Percentiles rank a stretch among this genome's conserved stretches.
Evolutionary conservation across 2,329 filamentous ascomycete genomes (phyloP).

Genomic region (Ceratocystis lukuohia): DNA sequence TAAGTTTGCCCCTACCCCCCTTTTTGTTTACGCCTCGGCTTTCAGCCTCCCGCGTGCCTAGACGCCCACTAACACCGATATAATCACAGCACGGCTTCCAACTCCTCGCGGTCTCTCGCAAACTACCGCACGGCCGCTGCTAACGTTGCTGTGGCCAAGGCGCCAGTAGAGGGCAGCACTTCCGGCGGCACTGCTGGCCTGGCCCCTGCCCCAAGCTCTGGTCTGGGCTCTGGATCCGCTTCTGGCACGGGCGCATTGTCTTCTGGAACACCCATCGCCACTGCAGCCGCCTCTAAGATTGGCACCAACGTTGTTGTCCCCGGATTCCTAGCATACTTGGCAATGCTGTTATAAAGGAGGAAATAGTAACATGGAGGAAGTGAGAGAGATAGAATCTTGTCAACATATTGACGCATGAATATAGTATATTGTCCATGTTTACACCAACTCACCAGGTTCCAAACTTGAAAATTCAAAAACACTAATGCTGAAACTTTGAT

Average conservation of each 20-base stretch:
- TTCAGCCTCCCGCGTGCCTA: not conserved
- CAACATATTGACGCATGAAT: not conserved
- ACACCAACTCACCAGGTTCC: not conserved
- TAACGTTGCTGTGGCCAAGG: slow-evolving; percentile 24
- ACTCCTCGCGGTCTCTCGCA: slow-evolving; percentile 38
- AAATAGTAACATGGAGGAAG: not conserved
- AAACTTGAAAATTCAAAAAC: not conserved
- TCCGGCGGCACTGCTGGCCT: slow-evolving; percentile 16
- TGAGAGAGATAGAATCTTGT: not conserved
- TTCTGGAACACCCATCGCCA: slow-evolving; percentile 12
- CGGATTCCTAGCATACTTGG: slow-evolving; percentile 13
- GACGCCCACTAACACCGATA: not conserved
- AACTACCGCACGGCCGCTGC: slow-evolving; percentile 35
- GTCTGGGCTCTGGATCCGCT: slow-evolving; percentile 7
- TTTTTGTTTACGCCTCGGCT: not conserved
- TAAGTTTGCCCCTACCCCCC: slow-evolving; percentile 29
- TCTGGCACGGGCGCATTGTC: not conserved
- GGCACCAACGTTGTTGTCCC: slow-evolving; percentile 5
- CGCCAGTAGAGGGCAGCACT: slow-evolving; percentile 20
- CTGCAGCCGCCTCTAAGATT: slow-evolving; percentile 14
- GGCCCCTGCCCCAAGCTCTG: slow-evolving; percentile 7
- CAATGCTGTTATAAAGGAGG: slow-evolving; percentile 13
- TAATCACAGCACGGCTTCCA: slow-evolving; percentile 33
- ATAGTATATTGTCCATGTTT: not conserved
- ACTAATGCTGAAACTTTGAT: too few species aligned